These are phyloP conservation scores for Rhodotorula sp. DNA, from an alignment of 1,284 basidiomycete genomes.

Conservation along the genomic window DNA sequence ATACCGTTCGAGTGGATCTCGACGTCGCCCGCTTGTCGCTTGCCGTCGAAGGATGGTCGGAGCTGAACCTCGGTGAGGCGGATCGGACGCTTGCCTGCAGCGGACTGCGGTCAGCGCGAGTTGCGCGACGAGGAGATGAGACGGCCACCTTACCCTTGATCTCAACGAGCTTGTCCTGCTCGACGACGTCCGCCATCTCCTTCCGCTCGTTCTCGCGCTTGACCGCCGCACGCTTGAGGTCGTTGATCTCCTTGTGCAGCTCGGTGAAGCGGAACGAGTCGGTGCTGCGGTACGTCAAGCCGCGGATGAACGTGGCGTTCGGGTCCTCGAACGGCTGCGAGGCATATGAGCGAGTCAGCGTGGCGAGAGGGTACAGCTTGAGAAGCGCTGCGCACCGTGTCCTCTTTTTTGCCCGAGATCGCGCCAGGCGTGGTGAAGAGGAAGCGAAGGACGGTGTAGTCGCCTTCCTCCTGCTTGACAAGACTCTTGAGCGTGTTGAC, in stretches of 20 bases:
- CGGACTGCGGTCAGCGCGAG: background rate
- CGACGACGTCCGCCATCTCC: conserved; percentile 95
- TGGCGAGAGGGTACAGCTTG: background rate
- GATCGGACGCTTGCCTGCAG: conserved; percentile 58
- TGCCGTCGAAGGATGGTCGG: conserved; percentile 87
- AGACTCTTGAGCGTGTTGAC: conserved; percentile 98
- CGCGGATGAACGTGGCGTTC: conserved; percentile 93
- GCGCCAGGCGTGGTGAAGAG: conserved; percentile 99
- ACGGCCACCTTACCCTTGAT: conserved; percentile 60
- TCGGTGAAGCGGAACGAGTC: conserved; percentile 86
- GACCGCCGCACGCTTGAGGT: conserved; percentile 92
- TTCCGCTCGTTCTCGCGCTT: conserved; percentile 97
- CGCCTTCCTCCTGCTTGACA: conserved; percentile 95
- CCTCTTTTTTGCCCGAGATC: conserved; percentile 96
- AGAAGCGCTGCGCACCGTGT: conserved; percentile 62
- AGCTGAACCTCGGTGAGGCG: conserved; percentile 90
- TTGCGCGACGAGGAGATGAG: background rate
- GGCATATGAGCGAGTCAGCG: background rate
- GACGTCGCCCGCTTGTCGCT: conserved; percentile 81
- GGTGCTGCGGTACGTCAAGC: conserved; percentile 86
- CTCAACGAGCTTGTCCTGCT: conserved; percentile 85
- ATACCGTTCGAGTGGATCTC: conserved; percentile 98
- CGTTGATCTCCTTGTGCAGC: conserved; percentile 87
- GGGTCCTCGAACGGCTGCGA: conserved; percentile 91
- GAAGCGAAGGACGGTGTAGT: conserved; percentile 90